phyloP scores from a whole-genome alignment of 495 filamentous ascomycete species.

The Apiosordaria backusii region DNA sequence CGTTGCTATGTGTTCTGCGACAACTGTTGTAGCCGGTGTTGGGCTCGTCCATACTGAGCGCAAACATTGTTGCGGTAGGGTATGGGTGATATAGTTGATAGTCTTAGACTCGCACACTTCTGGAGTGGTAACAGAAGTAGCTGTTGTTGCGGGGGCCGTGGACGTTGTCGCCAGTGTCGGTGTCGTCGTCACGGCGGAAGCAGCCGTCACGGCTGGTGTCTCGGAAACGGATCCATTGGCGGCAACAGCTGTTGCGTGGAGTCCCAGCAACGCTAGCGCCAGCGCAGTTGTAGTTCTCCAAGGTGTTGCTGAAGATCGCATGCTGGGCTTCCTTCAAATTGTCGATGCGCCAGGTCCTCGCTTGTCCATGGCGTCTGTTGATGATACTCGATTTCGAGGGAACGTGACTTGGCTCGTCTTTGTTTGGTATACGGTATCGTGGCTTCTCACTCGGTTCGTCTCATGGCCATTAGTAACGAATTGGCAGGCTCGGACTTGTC shows the following conservation, averaged over 20 bases:
- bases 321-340: slow-evolving; percentile 22
- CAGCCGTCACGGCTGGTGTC: slow-evolving; percentile 10
- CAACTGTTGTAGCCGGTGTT: slow-evolving; percentile 18
- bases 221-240: slow-evolving; percentile 19
- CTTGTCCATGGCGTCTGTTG: slow-evolving; percentile 26
- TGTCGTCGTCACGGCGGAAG: slow-evolving; percentile 6
- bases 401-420: neutral
- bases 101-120: slow-evolving; percentile 59
- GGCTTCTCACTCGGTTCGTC: neutral
- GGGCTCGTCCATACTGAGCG: slow-evolving; percentile 43
- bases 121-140: neutral
- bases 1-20: slow-evolving; percentile 8
- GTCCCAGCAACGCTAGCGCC: slow-evolving; percentile 25
- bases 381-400: neutral
- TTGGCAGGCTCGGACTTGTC: neutral
- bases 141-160: neutral
- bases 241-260: slow-evolving; percentile 18
- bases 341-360: slow-evolving; percentile 11
- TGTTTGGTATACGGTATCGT: neutral
- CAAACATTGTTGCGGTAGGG: slow-evolving; percentile 73
- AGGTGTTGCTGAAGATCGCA: slow-evolving; percentile 19
- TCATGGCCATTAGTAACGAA: neutral
- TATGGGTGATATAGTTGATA: slow-evolving; percentile 78
- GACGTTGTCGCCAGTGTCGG: neutral
- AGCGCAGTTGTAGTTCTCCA: slow-evolving; percentile 13